Evolutionary conservation across 768 basidiomycete genomes (phyloP).

Genomic region (Kwoniella heveanensis): DNA sequence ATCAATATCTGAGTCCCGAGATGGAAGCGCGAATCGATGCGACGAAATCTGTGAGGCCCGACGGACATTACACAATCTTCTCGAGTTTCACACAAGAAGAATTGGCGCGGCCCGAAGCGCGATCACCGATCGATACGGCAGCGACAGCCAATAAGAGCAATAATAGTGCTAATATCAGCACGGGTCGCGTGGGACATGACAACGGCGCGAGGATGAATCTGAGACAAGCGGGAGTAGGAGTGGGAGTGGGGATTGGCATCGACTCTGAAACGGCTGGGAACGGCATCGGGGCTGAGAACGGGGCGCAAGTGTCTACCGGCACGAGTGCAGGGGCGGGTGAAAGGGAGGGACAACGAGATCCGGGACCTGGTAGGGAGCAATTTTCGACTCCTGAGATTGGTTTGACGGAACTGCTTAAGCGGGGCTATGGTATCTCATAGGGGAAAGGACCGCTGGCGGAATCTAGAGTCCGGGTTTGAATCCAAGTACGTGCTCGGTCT

Average conservation of each 20-base stretch:
- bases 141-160: neutral
- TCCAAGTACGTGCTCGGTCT: too few relatives aligned
- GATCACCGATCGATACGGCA: neutral
- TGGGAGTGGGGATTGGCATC: too few relatives aligned
- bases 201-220: neutral
- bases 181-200: neutral
- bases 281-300: too few relatives aligned
- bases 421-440: neutral
- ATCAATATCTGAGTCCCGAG: neutral
- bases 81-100: neutral
- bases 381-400: neutral
- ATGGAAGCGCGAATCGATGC: neutral
- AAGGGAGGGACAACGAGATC: neutral
- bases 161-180: neutral
- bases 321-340: neutral
- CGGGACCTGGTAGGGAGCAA: neutral
- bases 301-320: too few relatives aligned
- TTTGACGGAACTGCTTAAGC: neutral
- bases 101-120: neutral
- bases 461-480: too few relatives aligned
- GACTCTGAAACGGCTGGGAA: too few relatives aligned
- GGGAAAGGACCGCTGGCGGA: too few relatives aligned
- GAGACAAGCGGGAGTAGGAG: neutral
- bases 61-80: neutral
- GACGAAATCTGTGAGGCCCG: constrained; percentile 1